Evolutionary conservation across 106 monocot genomes (phyloP), one percentile per base, ranked within the genome.

Genomic region (Chionographis japonica): DNA sequence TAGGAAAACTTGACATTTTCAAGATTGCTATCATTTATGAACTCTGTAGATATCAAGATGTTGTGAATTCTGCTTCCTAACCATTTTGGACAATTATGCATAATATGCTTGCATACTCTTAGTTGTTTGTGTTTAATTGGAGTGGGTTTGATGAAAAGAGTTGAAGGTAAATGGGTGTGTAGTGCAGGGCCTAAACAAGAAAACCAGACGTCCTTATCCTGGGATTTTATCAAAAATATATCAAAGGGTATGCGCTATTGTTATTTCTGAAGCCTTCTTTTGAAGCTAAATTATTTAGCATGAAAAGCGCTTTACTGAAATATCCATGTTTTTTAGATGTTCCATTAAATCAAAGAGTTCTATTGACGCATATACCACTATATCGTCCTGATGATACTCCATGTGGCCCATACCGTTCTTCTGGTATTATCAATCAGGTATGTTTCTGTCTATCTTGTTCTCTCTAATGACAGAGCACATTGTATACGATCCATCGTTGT

Each of bases 291-390:
- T 56, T 73, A 56, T 67, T 70, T 61, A 37, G 18, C 40, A 53
- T 64, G 41, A 37, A 54, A 39, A 27, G 27, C 60, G 14, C 4
- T 46, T 41, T 56, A 58, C 42, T 43, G 38, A 53, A 15, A 12
- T 49, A 11, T 64, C n/a, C 55, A 37, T 85, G 37, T 63, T 58
- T 72, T 41, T 12, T 56, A 86, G 81, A 74, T 54, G 60, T n/a
- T 59, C 12, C 37, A 41, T 71, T 59, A 70, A 82, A 79, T 81
- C 78, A 80, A 51, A 89, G 83, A 74, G 87, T 98, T 58, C 74
- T 98, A 38, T 75, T 98, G 71, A 87, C 97, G 57, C 97, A 92
- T 58, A 98, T 92, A 68, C 97, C 97, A 37, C 81, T 98, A 15
- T 87, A 92, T 76, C 92, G 85, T 19, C 80, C 83, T 74, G 79